These are phyloP conservation scores for Tolypocladium inflatum DNA, from an alignment of 2,329 filamentous ascomycete species.

Conservation along the genomic window DNA sequence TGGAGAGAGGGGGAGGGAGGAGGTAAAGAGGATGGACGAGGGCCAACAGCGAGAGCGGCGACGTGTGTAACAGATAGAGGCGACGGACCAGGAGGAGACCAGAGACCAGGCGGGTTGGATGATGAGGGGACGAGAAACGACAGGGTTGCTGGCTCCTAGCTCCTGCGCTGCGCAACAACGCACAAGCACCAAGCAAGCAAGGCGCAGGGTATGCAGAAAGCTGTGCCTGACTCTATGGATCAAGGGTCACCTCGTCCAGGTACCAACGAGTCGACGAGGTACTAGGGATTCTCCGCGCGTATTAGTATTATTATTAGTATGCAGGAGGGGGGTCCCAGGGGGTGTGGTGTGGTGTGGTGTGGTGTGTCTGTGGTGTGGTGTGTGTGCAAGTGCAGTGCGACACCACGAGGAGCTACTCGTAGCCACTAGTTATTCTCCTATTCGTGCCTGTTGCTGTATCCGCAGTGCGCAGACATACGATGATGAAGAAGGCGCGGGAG, in stretches of 20 bases:
- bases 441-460: too few species aligned
- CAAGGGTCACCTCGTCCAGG: background rate
- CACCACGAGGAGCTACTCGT: too few species aligned
- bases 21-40: constrained; percentile 1
- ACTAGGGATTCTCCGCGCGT: constrained; percentile 5
- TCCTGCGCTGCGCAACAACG: background rate
- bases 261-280: background rate
- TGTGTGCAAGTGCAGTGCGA: background rate
- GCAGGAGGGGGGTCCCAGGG: background rate
- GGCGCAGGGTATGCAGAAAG: background rate
- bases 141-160: background rate
- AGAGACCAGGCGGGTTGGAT: background rate
- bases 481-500: too few species aligned
- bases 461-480: background rate
- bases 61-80: constrained; percentile 4
- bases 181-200: background rate
- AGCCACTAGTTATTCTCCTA: too few species aligned
- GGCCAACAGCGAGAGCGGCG: background rate
- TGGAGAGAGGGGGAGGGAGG: constrained; percentile 2
- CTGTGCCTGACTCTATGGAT: constrained; percentile 2
- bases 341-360: background rate
- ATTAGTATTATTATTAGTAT: constrained; percentile 6
- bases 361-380: constrained; percentile 1
- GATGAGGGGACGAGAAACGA: background rate
- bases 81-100: background rate